These are phyloP conservation scores for Kwoniella sp. DNA, from an alignment of 768 basidiomycete genomes.

Conservation along the genomic window DNA sequence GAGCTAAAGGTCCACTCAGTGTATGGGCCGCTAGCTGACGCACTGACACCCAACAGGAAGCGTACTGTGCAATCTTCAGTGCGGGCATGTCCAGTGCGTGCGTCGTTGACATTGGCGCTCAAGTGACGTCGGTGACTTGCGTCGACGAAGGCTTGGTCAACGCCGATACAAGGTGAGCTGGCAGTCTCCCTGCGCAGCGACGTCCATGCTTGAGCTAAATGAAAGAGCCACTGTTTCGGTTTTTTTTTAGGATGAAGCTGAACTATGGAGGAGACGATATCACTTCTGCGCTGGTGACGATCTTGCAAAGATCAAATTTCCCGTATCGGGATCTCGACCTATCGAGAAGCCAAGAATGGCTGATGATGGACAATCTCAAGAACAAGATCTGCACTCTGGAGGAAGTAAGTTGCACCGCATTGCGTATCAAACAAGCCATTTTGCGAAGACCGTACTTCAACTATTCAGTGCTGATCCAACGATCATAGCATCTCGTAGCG, in stretches of 20 bases:
- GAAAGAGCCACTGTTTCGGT: too few relatives aligned
- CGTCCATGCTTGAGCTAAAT: too few relatives aligned
- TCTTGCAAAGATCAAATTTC: slow-evolving; percentile 78
- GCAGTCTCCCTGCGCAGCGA: not conserved
- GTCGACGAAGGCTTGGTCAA: slow-evolving; percentile 91
- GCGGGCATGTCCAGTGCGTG: slow-evolving; percentile 94
- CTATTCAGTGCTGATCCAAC: too few relatives aligned
- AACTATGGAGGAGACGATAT: slow-evolving; percentile 94
- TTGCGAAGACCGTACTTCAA: not conserved
- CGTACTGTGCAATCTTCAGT: slow-evolving; percentile 88
- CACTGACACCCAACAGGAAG: slow-evolving; percentile 65
- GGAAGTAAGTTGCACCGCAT: slow-evolving; percentile 83
- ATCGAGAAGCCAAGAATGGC: slow-evolving; percentile 78
- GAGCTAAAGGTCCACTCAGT: slow-evolving; percentile 26
- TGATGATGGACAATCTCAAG: slow-evolving; percentile 88
- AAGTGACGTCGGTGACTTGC: slow-evolving; percentile 80
- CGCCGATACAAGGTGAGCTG: slow-evolving; percentile 75
- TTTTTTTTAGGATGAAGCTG: slow-evolving; percentile 64
- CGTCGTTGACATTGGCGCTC: slow-evolving; percentile 91
- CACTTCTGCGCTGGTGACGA: slow-evolving; percentile 79
- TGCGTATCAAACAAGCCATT: not conserved
- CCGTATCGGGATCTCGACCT: slow-evolving; percentile 86
- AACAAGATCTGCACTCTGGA: slow-evolving; percentile 77
- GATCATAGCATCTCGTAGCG: slow-evolving; percentile 72
- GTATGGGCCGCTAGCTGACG: slow-evolving; percentile 2